These are phyloP conservation scores for Fusarium pseudoanthophilum DNA, from an alignment of 2,329 filamentous ascomycete genomes.

Conservation along the genomic window DNA sequence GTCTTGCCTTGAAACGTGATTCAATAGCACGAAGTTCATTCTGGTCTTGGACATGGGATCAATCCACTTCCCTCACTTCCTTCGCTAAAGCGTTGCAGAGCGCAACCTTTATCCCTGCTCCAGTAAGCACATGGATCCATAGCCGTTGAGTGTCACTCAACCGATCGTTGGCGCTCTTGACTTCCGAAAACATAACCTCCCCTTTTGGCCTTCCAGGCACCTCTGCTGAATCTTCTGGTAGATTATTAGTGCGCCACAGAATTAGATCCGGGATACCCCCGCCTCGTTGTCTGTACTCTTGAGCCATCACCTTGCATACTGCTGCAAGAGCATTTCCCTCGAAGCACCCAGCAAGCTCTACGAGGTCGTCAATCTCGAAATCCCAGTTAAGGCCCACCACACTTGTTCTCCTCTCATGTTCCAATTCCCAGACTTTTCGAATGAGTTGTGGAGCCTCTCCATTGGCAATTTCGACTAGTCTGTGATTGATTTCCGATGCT, in stretches of 20 bases:
- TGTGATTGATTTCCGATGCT: slow-evolving; percentile 88
- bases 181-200: slow-evolving; percentile 81
- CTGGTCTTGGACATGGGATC: slow-evolving; percentile 27
- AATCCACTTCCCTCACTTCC: slow-evolving; percentile 59
- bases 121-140: slow-evolving; percentile 94
- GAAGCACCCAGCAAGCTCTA: slow-evolving; percentile 83
- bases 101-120: slow-evolving; percentile 86
- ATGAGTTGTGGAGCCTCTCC: slow-evolving; percentile 77
- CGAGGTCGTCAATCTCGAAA: slow-evolving; percentile 80
- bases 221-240: slow-evolving; percentile 44
- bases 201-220: slow-evolving; percentile 53
- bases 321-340: slow-evolving; percentile 81
- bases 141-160: slow-evolving; percentile 95
- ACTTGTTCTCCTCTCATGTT: slow-evolving; percentile 79
- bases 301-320: slow-evolving; percentile 92
- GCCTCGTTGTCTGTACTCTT: slow-evolving; percentile 89
- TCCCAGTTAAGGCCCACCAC: slow-evolving; percentile 94
- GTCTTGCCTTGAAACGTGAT: slow-evolving; percentile 19
- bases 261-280: slow-evolving; percentile 94
- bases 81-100: slow-evolving; percentile 73
- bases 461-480: slow-evolving; percentile 88
- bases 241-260: slow-evolving; percentile 72
- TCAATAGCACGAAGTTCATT: slow-evolving; percentile 19
- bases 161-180: slow-evolving; percentile 89
- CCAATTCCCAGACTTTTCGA: slow-evolving; percentile 71